phyloP scores from a whole-genome alignment of 345 rosid species.

The Heritiera fomes region DNA sequence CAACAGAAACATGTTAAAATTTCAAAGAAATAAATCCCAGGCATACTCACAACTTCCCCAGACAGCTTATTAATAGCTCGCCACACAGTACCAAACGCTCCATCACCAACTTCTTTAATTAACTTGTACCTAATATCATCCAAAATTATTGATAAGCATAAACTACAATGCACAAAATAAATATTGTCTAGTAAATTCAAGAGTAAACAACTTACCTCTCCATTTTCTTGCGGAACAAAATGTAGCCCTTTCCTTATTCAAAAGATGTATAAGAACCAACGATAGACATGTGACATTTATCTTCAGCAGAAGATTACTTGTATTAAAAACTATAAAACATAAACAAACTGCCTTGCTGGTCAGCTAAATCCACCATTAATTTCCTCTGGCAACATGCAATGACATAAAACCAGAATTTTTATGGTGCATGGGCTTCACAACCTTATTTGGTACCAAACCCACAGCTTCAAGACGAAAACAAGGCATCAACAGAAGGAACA shows the following conservation, averaged over 20 bases:
- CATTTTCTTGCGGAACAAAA: constrained; percentile 50
- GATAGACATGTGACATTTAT: constrained; percentile 42
- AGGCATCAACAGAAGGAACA: constrained; percentile 33
- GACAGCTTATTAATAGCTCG: constrained; percentile 75
- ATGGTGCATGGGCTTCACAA: constrained; percentile 44
- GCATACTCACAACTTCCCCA: constrained; percentile 80
- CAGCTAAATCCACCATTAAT: constrained; percentile 41
- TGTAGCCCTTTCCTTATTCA: constrained; percentile 53
- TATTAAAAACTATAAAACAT: constrained; percentile 29
- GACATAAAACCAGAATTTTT: constrained; percentile 32
- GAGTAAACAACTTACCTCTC: constrained; percentile 62
- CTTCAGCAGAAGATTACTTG: constrained; percentile 31
- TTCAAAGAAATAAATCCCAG: constrained; percentile 9
- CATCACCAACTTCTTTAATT: constrained; percentile 91
- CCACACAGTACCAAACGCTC: constrained; percentile 96
- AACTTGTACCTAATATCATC: constrained; percentile 62
- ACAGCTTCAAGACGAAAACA: constrained; percentile 38
- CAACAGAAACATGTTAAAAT: background rate
- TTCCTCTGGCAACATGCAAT: constrained; percentile 27
- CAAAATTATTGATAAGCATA: background rate
- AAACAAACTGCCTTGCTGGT: constrained; percentile 31
- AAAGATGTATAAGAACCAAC: constrained; percentile 32
- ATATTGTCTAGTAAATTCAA: background rate
- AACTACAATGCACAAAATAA: background rate
- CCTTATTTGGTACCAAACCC: constrained; percentile 53